Evolutionary conservation across 352 stramenopile species (phyloP), one percentile per base, ranked within the genome.

Genomic region (Pythium pyrilobum): DNA sequence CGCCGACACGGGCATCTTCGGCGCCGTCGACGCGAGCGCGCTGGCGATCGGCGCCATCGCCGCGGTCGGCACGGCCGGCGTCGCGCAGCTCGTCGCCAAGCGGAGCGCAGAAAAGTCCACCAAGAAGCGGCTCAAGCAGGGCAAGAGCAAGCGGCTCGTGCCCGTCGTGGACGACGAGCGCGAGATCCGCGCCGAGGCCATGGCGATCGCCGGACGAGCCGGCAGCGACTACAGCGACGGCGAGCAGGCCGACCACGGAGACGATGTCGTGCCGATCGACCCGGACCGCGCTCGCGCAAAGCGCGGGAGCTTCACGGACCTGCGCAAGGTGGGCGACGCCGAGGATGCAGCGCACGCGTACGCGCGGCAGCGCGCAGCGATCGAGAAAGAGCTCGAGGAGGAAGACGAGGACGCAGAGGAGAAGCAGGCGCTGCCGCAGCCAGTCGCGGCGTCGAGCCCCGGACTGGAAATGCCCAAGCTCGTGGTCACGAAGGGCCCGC

Each of bases 1-100:
- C 0, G 68, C 66, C 2, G 71, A 81, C 28, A 66, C 77, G 0
- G 74, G 77, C 3, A 57, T 90, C 28, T 85, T 90, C 20, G 77
- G 58, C 8, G 68, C 73, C 2, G 49, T 89, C 5, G 68, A 69
- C 18, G 66, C 67, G 0, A 74, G 83, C 41, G 67, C 71, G 0
- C 55, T 88, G 27, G 67, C 69, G 9, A 44, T 87, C 16, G 71
- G 74, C 4, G 62, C 67, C 2, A 67, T 69, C 9, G 79, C 65
- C 12, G 66, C 72, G 0, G 72, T 80, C 0, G 69, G 77, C 10
- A 67, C 77, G 3, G 64, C 72, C 0, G 64, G 76, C 7, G 77
- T 82, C 25, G 68, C 77, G 24, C 66, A 76, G 11, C 69, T 82
- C 31, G 55, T 84, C 4, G 47, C 71, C 0, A 81, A 81, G 45